phyloP scores from a whole-genome alignment of 164 flowering plant genomes.

The Vitis riparia region DNA sequence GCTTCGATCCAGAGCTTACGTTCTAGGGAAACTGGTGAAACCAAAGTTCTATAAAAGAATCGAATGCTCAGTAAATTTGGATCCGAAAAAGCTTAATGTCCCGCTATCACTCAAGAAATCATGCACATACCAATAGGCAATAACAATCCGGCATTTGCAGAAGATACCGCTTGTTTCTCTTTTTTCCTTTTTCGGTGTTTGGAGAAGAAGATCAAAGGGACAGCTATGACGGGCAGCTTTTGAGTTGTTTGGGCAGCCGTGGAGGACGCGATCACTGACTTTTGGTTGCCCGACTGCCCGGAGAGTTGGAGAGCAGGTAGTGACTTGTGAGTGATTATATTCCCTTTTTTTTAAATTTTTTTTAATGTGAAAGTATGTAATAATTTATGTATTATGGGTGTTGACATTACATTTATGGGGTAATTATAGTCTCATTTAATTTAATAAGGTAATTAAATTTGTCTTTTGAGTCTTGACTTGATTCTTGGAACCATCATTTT shows the following conservation, averaged over 20 bases:
- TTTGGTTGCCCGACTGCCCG: slow-evolving; percentile 21
- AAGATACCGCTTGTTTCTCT: neutral
- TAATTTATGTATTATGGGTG: neutral
- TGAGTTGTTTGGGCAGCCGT: slow-evolving; percentile 9
- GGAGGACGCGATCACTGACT: slow-evolving; percentile 9
- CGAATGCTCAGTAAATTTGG: slow-evolving; percentile 45
- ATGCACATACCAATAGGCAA: slow-evolving; percentile 42
- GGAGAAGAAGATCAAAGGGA: neutral
- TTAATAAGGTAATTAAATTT: neutral
- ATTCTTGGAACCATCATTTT: no score
- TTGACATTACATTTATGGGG: neutral
- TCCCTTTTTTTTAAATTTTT: neutral
- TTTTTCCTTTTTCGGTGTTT: neutral
- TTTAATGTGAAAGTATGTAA: slow-evolving; percentile 2
- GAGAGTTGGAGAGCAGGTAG: neutral
- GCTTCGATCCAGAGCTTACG: slow-evolving; percentile 72
- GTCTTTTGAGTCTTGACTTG: no score
- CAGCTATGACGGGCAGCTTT: slow-evolving; percentile 23
- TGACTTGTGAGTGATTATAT: slow-evolving; percentile 4
- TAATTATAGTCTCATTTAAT: neutral
- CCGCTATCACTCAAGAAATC: slow-evolving; percentile 54
- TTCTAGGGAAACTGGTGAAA: slow-evolving; percentile 79
- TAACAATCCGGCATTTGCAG: neutral
- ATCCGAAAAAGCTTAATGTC: slow-evolving; percentile 48
- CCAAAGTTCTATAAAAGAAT: slow-evolving; percentile 70